phyloP scores from a whole-genome alignment of 176 grass and related monocot genomes.

The Phoenix roebelenii region DNA sequence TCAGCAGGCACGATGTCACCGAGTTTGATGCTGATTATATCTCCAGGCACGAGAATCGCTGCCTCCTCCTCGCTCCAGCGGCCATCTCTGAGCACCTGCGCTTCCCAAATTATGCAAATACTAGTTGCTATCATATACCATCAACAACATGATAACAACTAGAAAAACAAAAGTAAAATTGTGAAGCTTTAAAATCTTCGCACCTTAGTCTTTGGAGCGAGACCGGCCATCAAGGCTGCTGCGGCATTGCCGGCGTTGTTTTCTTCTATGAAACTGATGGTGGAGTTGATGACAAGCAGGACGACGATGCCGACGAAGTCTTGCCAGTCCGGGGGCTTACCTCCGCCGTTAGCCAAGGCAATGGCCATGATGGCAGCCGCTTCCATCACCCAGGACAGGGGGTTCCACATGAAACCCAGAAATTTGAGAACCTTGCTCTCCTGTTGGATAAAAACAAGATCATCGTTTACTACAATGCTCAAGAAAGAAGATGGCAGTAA shows the following conservation, averaged over 20 bases:
- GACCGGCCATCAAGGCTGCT: slow-evolving; percentile 1
- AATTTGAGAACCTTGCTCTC: slow-evolving; percentile 6
- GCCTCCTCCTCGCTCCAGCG: slow-evolving; percentile 1
- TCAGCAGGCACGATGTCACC: too few species aligned
- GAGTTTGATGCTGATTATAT: too few species aligned
- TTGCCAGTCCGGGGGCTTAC: slow-evolving; percentile 2
- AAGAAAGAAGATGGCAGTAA: too few species aligned
- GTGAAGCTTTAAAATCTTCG: too few species aligned
- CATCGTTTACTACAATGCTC: too few species aligned
- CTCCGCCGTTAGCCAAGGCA: neutral
- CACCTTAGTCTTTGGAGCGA: slow-evolving; percentile 8
- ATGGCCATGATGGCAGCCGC: slow-evolving; percentile 4
- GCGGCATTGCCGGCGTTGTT: slow-evolving; percentile 8
- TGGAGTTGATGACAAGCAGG: slow-evolving; percentile 6
- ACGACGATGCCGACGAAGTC: slow-evolving; percentile 3
- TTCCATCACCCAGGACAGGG: slow-evolving; percentile 8
- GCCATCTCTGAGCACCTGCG: neutral
- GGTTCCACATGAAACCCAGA: slow-evolving; percentile 11
- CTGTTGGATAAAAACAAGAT: neutral
- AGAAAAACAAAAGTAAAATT: too few species aligned
- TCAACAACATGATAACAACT: too few species aligned
- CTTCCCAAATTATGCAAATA: neutral
- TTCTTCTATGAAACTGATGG: slow-evolving; percentile 7
- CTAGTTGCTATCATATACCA: neutral
- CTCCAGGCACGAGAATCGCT: neutral